Evolutionary conservation across 1,284 basidiomycete genomes (phyloP), one percentile per base, ranked within the genome.

Genomic region (Malassezia equina): DNA sequence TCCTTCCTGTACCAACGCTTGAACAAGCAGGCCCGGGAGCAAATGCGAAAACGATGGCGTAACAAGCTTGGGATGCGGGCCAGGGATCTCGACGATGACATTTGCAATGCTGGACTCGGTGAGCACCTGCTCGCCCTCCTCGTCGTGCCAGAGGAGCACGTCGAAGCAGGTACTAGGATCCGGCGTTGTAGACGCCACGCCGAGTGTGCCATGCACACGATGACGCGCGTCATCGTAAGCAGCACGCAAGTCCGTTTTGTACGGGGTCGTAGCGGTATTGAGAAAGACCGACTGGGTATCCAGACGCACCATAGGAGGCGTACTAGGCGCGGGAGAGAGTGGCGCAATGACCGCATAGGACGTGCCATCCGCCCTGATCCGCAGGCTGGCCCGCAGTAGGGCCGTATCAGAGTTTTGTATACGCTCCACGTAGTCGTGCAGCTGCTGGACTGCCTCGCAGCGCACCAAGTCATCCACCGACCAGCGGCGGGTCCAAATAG

Each of bases 21-120:
- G 49, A 13, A 57, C 23, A 3, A 57, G 31, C 11, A 57, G 17
- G 25, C 55, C 55, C 1, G 55, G 55, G 15, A 57, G 32, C 0
- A 57, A 31, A 8, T 23, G 27, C 7, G 29, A 6, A 25, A 51
- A 52, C 5, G 28, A 24, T 11, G 55, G 55, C 4, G 55, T 57
- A 11, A 33, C 7, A 19, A 46, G 29, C 24, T 9, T 33, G 12
- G 17, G 25, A 33, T 33, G 9, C 3, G 25, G 6, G 27, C 31
- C 31, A 4, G 33, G 44, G 19, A 45, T 9, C 24, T 57, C 49
- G 19, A 57, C 17, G 1, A 57, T 17, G 9, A 57, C n/a, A 32
- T 57, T 57, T 4, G 55, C 55, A 23, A 57, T 57, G 21, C 49
- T 52, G n/a, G 55, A 57, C 40, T 57, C 55, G 1, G 55, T 57